Evolutionary conservation across 768 basidiomycete species (phyloP).

Genomic region (Leccinum subtestaceum): DNA sequence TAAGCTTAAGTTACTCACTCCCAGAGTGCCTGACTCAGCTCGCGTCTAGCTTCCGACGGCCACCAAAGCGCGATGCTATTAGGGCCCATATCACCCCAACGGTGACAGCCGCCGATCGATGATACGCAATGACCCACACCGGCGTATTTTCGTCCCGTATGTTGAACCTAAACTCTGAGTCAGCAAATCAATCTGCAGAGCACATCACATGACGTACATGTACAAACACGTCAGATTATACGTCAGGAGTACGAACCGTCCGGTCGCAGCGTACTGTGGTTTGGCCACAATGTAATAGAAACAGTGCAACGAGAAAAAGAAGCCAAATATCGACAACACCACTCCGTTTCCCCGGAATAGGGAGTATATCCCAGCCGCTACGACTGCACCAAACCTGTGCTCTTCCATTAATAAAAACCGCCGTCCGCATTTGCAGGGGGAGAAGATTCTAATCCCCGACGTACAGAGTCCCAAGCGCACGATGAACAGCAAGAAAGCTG

Average conservation of each 20-base stretch:
- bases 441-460: slow-evolving; percentile 21
- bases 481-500: slow-evolving; percentile 80
- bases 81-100: slow-evolving; percentile 88
- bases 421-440: slow-evolving; percentile 1
- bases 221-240: slow-evolving; percentile 86
- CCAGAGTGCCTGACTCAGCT: slow-evolving; percentile 79
- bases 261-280: slow-evolving; percentile 71
- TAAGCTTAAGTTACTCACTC: slow-evolving; percentile 54
- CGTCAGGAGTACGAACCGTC: slow-evolving; percentile 79
- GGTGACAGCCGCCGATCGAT: slow-evolving; percentile 78
- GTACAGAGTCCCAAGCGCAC: slow-evolving; percentile 82
- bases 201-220: slow-evolving; percentile 40
- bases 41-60: slow-evolving; percentile 91
- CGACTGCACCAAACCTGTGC: slow-evolving; percentile 69
- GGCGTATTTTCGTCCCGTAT: slow-evolving; percentile 60
- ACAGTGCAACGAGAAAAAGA: slow-evolving; percentile 89
- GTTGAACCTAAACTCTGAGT: slow-evolving; percentile 61
- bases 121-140: slow-evolving; percentile 67
- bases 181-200: background rate
- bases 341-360: slow-evolving; percentile 74
- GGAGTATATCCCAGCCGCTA: slow-evolving; percentile 70
- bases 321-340: slow-evolving; percentile 78
- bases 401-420: slow-evolving; percentile 6
- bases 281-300: slow-evolving; percentile 85
- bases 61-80: slow-evolving; percentile 91